A percentile compares a stretch with the other conserved stretches of the same genome.
Evolutionary conservation across 2,329 filamentous ascomycete genomes (phyloP).

Genomic region (Ampelomyces quisqualis): DNA sequence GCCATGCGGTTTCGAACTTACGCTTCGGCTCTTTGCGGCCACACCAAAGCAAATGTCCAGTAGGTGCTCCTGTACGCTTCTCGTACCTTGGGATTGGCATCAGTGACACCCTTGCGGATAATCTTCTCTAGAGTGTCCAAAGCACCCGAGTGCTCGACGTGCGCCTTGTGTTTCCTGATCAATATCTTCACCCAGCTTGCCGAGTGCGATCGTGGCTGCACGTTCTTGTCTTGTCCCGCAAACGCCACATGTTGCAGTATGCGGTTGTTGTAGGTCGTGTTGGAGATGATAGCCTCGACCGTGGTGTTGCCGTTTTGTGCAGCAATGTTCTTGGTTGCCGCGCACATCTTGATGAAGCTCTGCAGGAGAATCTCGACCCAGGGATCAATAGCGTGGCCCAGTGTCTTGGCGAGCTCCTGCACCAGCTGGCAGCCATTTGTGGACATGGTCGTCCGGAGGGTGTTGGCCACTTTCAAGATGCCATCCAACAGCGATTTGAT

Average conservation of each 20-base stretch:
- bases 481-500: constrained; percentile 79
- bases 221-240: constrained; percentile 90
- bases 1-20: too few relatives aligned
- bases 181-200: constrained; percentile 82
- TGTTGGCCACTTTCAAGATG: constrained; percentile 80
- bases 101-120: constrained; percentile 82
- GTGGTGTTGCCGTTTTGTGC: constrained; percentile 79
- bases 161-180: constrained; percentile 76
- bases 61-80: constrained; percentile 83
- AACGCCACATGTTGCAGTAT: constrained; percentile 82
- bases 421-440: constrained; percentile 81
- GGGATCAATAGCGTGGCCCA: constrained; percentile 77
- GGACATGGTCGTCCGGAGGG: constrained; percentile 84
- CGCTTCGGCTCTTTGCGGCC: constrained; percentile 74
- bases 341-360: constrained; percentile 83
- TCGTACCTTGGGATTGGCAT: constrained; percentile 86
- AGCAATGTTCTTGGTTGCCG: constrained; percentile 87
- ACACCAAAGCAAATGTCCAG: constrained; percentile 78
- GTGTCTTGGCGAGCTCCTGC: constrained; percentile 77
- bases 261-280: constrained; percentile 75
- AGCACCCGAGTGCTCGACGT: constrained; percentile 81
- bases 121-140: constrained; percentile 83
- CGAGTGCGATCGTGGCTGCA: constrained; percentile 77
- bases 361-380: constrained; percentile 91
- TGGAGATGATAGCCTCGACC: constrained; percentile 76